These are phyloP conservation scores for Phaffomyces opuntiae DNA, from an alignment of 805 yeast genomes.

Conservation along the genomic window DNA sequence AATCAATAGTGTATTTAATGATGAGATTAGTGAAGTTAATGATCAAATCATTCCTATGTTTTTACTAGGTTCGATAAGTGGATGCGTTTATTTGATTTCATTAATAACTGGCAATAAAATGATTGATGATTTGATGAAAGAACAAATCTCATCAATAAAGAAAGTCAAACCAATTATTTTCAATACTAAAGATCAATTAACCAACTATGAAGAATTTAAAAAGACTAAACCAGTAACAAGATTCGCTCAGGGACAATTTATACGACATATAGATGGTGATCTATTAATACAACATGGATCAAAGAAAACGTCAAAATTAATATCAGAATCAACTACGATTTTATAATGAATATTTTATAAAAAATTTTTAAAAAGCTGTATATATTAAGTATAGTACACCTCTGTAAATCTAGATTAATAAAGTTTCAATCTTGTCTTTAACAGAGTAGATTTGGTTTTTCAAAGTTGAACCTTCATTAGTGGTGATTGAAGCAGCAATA, in stretches of 20 bases:
- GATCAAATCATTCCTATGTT: constrained; percentile 15
- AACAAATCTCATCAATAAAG: background rate
- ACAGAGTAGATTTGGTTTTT: constrained; percentile 94
- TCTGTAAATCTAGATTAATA: constrained; percentile 58
- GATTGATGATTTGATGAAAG: background rate
- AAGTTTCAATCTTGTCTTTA: constrained; percentile 98
- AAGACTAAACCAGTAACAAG: constrained; percentile 1
- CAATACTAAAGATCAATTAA: background rate
- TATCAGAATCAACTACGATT: constrained; percentile 4
- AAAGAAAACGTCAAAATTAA: constrained; percentile 1
- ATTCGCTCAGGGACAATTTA: background rate
- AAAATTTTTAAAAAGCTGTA: too few relatives aligned
- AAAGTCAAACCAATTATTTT: constrained; percentile 2
- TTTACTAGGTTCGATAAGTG: constrained; percentile 20
- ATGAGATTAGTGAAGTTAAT: background rate
- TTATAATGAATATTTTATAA: background rate
- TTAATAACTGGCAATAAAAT: constrained; percentile 6
- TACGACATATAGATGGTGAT: constrained; percentile 16
- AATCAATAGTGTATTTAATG: background rate
- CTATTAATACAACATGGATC: constrained; percentile 7
- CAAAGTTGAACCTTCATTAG: constrained; percentile 97
- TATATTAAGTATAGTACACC: constrained; percentile 4
- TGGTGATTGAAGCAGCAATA: constrained; percentile 95
- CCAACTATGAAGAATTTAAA: constrained; percentile 1
- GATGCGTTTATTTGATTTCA: constrained; percentile 20